Evolutionary conservation across 345 rosid genomes (phyloP), one percentile per base, ranked within the genome.

Genomic region (Populus davidiana): DNA sequence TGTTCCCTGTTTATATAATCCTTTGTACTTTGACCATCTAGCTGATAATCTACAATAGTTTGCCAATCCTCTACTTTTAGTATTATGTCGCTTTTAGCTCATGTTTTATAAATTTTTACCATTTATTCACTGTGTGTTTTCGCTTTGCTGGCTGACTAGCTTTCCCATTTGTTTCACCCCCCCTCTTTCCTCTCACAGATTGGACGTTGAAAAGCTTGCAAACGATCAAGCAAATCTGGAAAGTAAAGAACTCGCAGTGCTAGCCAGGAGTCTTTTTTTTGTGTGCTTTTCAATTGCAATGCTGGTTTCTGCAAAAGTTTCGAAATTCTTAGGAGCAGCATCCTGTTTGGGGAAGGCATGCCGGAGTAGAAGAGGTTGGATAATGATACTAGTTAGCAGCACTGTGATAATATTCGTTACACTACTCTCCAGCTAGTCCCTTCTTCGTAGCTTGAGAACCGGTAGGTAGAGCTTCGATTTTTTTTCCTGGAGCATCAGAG

Each of bases 361-460:
- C 81, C 83, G 81, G 67, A 75, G 85, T 0, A 85, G 90, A 79
- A 84, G 85, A 49, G 96, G 96, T 77, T 95, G 98, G 97, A 66
- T 87, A 38, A 83, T 95, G 87, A 88, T 91, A 76, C 84, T 95
- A 47, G 82, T 90, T 75, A 93, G 98, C 88, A 92, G 97, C 90
- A 86, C 88, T 72, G 84, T 92, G 87, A 87, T 92, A 75, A 86
- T 95, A 73, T 89, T 91, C 86, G 86, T 93, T 27, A 89, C 94
- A 59, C 85, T 93, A 77, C 86, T 93, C 49, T 92, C 93, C 67
- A 67, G 89, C 44, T 89, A 88, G 87, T 43, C 62, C 43, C 33
- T 50, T 20, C 56, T 16, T 8, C 36, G 56, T 75, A 38, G 69
- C 75, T 74, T 25, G 67, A 49, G 79, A 35, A 47, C 0, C 35